Conservation (phyloP, 768 basidiomycete genomes). For the Phylloporus sp. region DNA sequence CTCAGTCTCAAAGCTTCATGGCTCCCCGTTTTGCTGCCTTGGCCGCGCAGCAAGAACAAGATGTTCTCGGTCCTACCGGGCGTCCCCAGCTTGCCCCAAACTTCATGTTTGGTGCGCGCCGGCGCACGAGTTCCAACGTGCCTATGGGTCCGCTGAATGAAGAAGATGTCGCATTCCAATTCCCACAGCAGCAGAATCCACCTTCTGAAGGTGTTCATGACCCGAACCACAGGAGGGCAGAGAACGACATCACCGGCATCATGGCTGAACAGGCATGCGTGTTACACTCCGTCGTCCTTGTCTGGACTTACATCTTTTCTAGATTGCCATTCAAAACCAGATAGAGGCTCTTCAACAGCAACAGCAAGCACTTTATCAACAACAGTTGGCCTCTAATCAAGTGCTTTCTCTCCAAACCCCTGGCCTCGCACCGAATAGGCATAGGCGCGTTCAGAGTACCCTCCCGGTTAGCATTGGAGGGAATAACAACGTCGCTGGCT, state of each 20-base stretch:
- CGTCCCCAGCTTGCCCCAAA: constrained; percentile 87
- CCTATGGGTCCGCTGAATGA: constrained; percentile 71
- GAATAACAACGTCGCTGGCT: constrained; percentile 34
- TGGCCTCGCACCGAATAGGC: constrained; percentile 66
- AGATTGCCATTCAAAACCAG: constrained; percentile 88
- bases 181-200: constrained; percentile 59
- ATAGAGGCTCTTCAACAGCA: constrained; percentile 89
- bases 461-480: constrained; percentile 54
- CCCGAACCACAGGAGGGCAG: constrained; percentile 48
- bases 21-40: constrained; percentile 85
- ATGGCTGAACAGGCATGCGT: constrained; percentile 88
- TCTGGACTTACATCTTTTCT: constrained; percentile 11
- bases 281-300: background rate
- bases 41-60: constrained; percentile 65
- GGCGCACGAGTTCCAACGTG: constrained; percentile 45
- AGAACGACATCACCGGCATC: constrained; percentile 77
- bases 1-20: constrained; percentile 79
- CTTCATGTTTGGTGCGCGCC: constrained; percentile 80
- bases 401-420: constrained; percentile 76
- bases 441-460: constrained; percentile 85
- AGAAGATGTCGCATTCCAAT: constrained; percentile 78
- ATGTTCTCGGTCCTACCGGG: constrained; percentile 63
- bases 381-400: constrained; percentile 83
- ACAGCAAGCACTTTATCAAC: constrained; percentile 85
- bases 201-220: constrained; percentile 31